phyloP scores from a whole-genome alignment of 1,284 basidiomycete species.

The Athelia sp. region DNA sequence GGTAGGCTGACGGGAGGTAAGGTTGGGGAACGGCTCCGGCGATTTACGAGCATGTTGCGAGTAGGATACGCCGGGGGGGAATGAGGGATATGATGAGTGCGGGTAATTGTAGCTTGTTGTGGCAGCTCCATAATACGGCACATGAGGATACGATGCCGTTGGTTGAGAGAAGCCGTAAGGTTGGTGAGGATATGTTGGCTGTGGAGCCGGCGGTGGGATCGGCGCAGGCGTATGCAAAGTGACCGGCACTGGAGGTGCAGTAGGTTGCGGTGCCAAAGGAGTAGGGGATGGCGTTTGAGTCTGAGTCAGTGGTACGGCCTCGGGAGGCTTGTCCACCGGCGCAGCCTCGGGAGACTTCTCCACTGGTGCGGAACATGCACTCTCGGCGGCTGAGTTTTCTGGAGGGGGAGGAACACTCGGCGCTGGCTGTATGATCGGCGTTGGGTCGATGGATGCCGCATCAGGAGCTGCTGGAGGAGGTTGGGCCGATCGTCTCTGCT shows the following conservation, averaged over 20 bases:
- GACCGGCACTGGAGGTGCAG: constrained; percentile 6
- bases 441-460: not conserved
- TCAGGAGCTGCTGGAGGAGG: constrained; percentile 1
- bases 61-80: constrained; percentile 16
- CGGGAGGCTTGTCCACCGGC: constrained; percentile 9
- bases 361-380: too few species aligned
- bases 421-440: not conserved
- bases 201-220: constrained; percentile 19
- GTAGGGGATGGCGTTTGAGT: constrained; percentile 12
- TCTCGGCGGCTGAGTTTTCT: not conserved
- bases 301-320: constrained; percentile 18
- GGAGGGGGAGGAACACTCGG: constrained; percentile 6
- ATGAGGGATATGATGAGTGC: constrained; percentile 31
- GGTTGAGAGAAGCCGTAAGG: constrained; percentile 37
- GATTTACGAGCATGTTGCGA: constrained; percentile 15
- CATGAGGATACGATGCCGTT: constrained; percentile 49
- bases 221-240: constrained; percentile 14
- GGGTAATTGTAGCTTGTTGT: constrained; percentile 38
- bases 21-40: constrained; percentile 17
- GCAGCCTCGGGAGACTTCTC: too few species aligned
- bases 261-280: constrained; percentile 15
- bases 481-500: constrained; percentile 12
- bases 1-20: constrained; percentile 22
- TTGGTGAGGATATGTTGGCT: constrained; percentile 37
- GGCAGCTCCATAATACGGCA: constrained; percentile 48